phyloP scores from a whole-genome alignment of 139 green algal genomes.

The Chlorella sp. region DNA sequence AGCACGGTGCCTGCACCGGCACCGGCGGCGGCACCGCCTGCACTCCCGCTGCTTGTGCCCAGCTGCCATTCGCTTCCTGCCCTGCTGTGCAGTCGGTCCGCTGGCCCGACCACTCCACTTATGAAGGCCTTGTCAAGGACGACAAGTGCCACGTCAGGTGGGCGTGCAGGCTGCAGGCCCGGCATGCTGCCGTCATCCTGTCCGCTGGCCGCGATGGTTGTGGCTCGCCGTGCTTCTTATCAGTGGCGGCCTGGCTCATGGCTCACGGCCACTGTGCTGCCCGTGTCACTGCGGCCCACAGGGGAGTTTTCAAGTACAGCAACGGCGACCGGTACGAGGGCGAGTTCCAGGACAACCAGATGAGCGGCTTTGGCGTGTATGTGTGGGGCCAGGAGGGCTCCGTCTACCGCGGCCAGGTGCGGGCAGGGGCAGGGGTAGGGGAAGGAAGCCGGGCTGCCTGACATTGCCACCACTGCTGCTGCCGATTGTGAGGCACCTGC shows the following conservation, averaged over 20 bases:
- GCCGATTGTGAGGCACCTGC: not conserved
- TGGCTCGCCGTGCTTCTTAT: too few species aligned
- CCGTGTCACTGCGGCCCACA: too few species aligned
- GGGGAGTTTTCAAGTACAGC: conserved; percentile 59
- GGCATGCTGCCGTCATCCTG: too few species aligned
- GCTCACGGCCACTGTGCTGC: too few species aligned
- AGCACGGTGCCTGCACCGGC: too few species aligned
- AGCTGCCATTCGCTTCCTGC: not conserved
- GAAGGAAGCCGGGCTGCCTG: too few species aligned
- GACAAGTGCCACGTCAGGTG: conserved; percentile 48
- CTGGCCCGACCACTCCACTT: conserved; percentile 37
- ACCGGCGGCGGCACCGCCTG: too few species aligned
- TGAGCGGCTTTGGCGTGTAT: conserved; percentile 72
- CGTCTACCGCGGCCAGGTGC: conserved; percentile 26
- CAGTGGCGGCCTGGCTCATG: too few species aligned
- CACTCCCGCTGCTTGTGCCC: too few species aligned
- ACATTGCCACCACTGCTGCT: too few species aligned
- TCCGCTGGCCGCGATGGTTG: too few species aligned
- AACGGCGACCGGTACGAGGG: conserved; percentile 72
- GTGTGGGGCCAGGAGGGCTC: conserved; percentile 61
- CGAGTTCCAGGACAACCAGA: conserved; percentile 61
- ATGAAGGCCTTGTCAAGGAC: conserved; percentile 55
- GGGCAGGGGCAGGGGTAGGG: not conserved
- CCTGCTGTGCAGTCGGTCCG: conserved; percentile 1
- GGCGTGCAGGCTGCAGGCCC: too few species aligned